Conservation (phyloP, 2,329 filamentous ascomycete genomes). For the Penicillium sp. region DNA sequence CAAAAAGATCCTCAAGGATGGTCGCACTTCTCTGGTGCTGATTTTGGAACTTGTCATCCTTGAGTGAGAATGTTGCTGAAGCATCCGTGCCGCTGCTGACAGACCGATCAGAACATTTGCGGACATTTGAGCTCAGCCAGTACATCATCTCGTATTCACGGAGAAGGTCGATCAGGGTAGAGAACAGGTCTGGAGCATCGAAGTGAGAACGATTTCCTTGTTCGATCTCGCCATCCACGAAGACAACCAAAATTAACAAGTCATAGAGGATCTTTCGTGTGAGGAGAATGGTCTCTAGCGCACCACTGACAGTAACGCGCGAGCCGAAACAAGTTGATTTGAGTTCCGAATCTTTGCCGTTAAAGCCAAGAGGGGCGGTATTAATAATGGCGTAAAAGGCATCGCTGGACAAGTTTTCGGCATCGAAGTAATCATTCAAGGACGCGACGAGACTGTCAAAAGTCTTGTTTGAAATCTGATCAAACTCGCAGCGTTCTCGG, state of each 20-base stretch:
- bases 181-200: slow-evolving; percentile 58
- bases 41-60: slow-evolving; percentile 20
- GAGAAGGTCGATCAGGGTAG: slow-evolving; percentile 66
- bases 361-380: slow-evolving; percentile 45
- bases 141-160: slow-evolving; percentile 68
- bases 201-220: slow-evolving; percentile 69
- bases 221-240: slow-evolving; percentile 81
- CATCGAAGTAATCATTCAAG: slow-evolving; percentile 64
- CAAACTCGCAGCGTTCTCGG: slow-evolving; percentile 75
- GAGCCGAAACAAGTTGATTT: slow-evolving; percentile 69
- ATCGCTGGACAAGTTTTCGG: slow-evolving; percentile 48
- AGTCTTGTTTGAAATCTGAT: slow-evolving; percentile 78
- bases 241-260: slow-evolving; percentile 76
- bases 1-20: slow-evolving; percentile 47
- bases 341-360: slow-evolving; percentile 42
- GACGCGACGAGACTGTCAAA: slow-evolving; percentile 66
- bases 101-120: slow-evolving; percentile 31
- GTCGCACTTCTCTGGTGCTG: slow-evolving; percentile 32
- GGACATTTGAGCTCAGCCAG: slow-evolving; percentile 56
- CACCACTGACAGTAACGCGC: slow-evolving; percentile 69
- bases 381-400: slow-evolving; percentile 53
- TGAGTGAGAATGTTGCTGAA: slow-evolving; percentile 24
- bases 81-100: slow-evolving; percentile 17
- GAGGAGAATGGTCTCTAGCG: slow-evolving; percentile 73
- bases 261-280: slow-evolving; percentile 75